Conservation (phyloP, 192 early-diverging fungal species). For the Entomortierella parvispora region DNA sequence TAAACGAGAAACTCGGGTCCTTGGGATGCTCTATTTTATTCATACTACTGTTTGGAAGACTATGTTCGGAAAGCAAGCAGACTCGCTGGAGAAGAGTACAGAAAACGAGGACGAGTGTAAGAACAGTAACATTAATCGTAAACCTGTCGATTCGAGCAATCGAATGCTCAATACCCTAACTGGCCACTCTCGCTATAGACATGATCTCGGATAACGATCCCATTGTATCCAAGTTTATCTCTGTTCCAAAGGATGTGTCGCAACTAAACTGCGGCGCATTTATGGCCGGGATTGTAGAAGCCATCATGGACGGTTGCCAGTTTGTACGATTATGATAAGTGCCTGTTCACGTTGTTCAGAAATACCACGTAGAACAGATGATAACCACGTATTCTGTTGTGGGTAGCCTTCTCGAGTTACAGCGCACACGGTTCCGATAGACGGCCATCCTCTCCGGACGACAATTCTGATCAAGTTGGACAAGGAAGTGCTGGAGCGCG, state of each 20-base stretch:
- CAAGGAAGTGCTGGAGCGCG: slow-evolving; percentile 78
- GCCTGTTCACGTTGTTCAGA: background rate
- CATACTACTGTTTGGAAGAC: slow-evolving; percentile 94
- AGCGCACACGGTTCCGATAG: slow-evolving; percentile 90
- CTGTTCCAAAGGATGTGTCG: slow-evolving; percentile 92
- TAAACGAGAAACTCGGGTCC: slow-evolving; percentile 89
- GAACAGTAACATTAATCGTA: no score
- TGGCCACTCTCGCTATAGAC: slow-evolving; percentile 61
- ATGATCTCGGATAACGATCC: slow-evolving; percentile 99
- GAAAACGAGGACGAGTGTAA: slow-evolving; percentile 98
- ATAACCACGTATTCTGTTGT: no score
- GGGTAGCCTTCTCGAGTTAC: slow-evolving; percentile 88
- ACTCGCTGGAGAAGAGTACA: slow-evolving; percentile 95
- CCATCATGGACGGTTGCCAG: slow-evolving; percentile 88
- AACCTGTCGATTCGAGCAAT: no score
- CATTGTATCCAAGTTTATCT: slow-evolving; percentile 87
- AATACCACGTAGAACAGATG: no score
- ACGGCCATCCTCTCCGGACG: slow-evolving; percentile 87
- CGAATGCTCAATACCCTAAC: no score
- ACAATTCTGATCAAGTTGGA: slow-evolving; percentile 98
- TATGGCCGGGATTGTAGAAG: slow-evolving; percentile 96
- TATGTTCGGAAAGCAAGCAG: slow-evolving; percentile 95
- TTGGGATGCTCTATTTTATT: slow-evolving; percentile 93
- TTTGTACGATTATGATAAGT: slow-evolving; percentile 72
- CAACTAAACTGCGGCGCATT: slow-evolving; percentile 95